A percentile compares a stretch with the other conserved stretches of the same genome.
Evolutionary conservation across 352 stramenopile species (phyloP).

Genomic region (Globisporangium perplexum): DNA sequence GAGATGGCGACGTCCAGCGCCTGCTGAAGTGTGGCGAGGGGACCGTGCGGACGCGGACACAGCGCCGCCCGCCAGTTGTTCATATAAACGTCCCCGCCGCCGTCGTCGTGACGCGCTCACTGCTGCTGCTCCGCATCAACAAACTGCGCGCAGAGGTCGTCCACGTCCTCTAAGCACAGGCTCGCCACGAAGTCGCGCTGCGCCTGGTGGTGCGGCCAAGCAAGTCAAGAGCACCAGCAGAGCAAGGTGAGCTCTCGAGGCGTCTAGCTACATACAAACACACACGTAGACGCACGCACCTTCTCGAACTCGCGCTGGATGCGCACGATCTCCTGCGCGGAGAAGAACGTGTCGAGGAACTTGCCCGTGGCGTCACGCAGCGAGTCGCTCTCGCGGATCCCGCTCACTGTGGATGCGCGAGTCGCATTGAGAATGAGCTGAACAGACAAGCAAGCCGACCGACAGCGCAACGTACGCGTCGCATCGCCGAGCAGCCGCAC

Average conservation of each 20-base stretch:
- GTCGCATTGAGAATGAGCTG: neutral
- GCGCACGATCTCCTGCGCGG: slow-evolving; percentile 41
- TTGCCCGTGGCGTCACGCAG: slow-evolving; percentile 45
- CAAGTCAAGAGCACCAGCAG: neutral
- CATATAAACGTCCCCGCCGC: neutral
- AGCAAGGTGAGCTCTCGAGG: neutral
- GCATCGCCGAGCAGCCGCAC: neutral
- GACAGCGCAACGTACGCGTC: slow-evolving; percentile 4
- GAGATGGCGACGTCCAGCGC: slow-evolving; percentile 6
- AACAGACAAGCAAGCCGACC: neutral
- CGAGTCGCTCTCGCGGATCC: slow-evolving; percentile 35
- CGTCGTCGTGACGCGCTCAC: neutral
- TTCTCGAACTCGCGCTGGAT: slow-evolving; percentile 62
- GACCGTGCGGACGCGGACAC: neutral
- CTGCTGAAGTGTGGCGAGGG: neutral
- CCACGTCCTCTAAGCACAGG: slow-evolving; percentile 58
- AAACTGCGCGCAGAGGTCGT: slow-evolving; percentile 72
- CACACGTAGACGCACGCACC: slow-evolving; percentile 16
- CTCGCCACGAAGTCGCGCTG: slow-evolving; percentile 50
- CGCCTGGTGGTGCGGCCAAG: slow-evolving; percentile 13
- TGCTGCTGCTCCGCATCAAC: slow-evolving; percentile 12
- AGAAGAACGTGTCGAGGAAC: slow-evolving; percentile 63
- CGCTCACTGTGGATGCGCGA: slow-evolving; percentile 2
- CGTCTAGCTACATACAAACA: neutral
- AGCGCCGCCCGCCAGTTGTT: neutral